Conservation (phyloP, 2,329 filamentous ascomycete species). For the Alternaria viburni region DNA sequence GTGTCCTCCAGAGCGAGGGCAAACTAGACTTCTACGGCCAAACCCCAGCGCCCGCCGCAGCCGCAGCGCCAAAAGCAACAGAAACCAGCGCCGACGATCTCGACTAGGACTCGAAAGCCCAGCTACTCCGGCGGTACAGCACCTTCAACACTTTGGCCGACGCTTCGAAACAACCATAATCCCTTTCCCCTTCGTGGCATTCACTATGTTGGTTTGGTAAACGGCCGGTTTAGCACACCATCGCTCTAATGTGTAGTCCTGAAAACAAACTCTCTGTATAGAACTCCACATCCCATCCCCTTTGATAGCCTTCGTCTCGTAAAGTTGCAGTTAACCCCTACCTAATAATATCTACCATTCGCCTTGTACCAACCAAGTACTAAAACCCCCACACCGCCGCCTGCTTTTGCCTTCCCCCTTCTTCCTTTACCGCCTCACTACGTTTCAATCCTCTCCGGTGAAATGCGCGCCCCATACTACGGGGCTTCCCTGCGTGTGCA, state of each 20-base stretch:
- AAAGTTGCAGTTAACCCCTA: background rate
- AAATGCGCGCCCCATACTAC: background rate
- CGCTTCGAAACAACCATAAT: background rate
- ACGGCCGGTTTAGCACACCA: background rate
- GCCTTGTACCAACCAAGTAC: background rate
- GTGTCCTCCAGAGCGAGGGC: slow-evolving; percentile 72
- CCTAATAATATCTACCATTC: background rate
- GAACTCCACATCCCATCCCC: background rate
- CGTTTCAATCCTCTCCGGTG: background rate
- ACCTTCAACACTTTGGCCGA: background rate
- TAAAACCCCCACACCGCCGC: background rate
- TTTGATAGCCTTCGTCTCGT: background rate
- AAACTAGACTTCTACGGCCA: slow-evolving; percentile 73
- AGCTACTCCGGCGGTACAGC: background rate
- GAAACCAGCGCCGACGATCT: slow-evolving; percentile 45
- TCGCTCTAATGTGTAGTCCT: slow-evolving; percentile 1
- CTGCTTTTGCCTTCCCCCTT: background rate
- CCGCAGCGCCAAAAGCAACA: slow-evolving; percentile 9
- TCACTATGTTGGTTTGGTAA: background rate
- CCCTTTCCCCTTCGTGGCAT: background rate
- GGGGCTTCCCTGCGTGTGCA: background rate
- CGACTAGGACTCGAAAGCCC: slow-evolving; percentile 30
- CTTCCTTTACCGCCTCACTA: background rate
- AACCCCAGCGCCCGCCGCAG: slow-evolving; percentile 16
- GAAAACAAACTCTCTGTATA: background rate